Evolutionary conservation across 129 eudicot species (phyloP), one percentile per base, ranked within the genome.

Genomic region (Calendula officinalis): DNA sequence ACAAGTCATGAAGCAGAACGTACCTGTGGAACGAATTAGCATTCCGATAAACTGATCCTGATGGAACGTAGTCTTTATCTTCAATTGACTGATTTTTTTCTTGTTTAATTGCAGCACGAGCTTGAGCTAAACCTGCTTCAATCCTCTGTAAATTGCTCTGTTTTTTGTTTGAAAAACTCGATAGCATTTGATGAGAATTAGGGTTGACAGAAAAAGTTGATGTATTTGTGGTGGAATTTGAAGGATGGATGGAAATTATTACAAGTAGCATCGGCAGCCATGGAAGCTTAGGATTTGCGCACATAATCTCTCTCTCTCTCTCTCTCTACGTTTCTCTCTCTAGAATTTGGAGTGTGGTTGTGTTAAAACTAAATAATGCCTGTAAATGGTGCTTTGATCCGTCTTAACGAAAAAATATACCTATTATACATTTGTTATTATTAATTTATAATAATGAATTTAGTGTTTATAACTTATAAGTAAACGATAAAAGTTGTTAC

Each of bases 21-120:
- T 70, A 80, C 97, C 89, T 86, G 72, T 81, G 92, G 54, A 90
- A 90, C 45, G 83, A 70, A 36, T 67, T 68, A 3, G 97, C 71
- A 73, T 84, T 79, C 86, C 84, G 51, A 50, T 90, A 90, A 65
- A 86, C 82, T 5, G 97, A 94, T 55, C 97, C 97, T 5, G 67
- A 9, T 1, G 97, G 97, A 42, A 68, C 52, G 16, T 86, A 90
- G 12, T 86, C 91, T 10, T 75, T 81, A 68, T 86, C 88, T 42
- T 58, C 13, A 12, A 27, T 48, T 37, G 72, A 60, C 60, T 32
- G 33, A 22, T 66, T 55, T 14, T 0, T 6, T 5, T 39, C 78
- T 59, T 69, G 68, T 37, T 22, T 70, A 3, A 83, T 83, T 60
- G 73, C 68, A 8, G 75, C 75, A 64, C 89, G 77, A 61, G 85